These are phyloP conservation scores for Fomitiporia mediterranea DNA, from an alignment of 1,284 basidiomycete species.

Conservation along the genomic window DNA sequence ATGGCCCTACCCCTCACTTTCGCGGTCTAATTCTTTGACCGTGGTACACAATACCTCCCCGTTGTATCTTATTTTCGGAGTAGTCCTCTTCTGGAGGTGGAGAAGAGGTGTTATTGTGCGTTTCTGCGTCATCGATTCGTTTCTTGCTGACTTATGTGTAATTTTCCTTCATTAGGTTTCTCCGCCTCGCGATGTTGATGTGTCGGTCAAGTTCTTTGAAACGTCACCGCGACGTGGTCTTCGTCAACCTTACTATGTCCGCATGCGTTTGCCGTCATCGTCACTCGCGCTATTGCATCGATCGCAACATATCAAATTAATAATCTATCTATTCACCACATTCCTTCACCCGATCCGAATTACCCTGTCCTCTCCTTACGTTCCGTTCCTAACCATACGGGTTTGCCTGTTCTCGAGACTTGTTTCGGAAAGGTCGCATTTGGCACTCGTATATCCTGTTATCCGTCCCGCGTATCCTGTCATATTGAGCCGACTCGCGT, in stretches of 20 bases:
- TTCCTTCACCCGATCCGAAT: neutral
- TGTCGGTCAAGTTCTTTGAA: neutral
- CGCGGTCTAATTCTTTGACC: no score
- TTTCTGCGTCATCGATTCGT: neutral
- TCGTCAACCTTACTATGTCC: neutral
- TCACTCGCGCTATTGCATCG: neutral
- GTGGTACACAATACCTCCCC: neutral
- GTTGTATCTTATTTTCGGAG: neutral
- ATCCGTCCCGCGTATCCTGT: neutral
- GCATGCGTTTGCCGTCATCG: neutral
- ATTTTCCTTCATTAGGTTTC: neutral
- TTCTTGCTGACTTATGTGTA: neutral
- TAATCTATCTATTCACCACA: neutral
- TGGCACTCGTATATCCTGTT: neutral
- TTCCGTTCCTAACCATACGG: neutral
- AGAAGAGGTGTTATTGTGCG: conserved; percentile 14
- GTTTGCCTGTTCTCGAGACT: neutral
- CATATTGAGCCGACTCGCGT: neutral
- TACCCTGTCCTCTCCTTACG: neutral
- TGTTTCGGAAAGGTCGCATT: neutral
- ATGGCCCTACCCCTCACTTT: neutral
- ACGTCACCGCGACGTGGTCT: no score
- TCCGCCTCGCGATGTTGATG: neutral
- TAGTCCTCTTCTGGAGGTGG: conserved; percentile 5
- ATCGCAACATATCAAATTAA: neutral